Evolutionary conservation across 306 rosid genomes (phyloP).

Genomic region (Quercus mongolica): DNA sequence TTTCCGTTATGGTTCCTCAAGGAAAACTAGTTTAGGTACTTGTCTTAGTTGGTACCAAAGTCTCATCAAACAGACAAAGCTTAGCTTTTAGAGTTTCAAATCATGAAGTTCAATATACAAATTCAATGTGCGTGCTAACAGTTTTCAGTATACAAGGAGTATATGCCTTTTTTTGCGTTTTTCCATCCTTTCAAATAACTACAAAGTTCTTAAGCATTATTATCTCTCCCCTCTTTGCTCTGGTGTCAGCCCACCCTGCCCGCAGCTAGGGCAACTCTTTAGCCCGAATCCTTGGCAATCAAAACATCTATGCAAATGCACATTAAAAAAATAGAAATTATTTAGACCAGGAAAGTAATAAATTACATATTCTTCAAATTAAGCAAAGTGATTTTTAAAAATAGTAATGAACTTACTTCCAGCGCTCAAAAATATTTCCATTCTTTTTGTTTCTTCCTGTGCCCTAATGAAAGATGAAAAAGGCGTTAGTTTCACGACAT

Average conservation of each 20-base stretch:
- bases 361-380: neutral
- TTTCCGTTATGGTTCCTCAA: neutral
- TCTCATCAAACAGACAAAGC: neutral
- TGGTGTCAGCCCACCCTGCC: constrained; percentile 83
- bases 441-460: constrained; percentile 83
- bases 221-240: constrained; percentile 94
- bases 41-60: neutral
- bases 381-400: neutral
- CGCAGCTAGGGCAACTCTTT: constrained; percentile 73
- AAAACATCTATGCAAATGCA: constrained; percentile 50
- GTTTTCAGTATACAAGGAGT: neutral
- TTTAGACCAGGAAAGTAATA: neutral
- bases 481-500: neutral
- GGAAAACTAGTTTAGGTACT: neutral
- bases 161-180: neutral
- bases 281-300: constrained; percentile 94
- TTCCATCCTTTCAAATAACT: neutral
- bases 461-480: constrained; percentile 43
- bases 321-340: neutral
- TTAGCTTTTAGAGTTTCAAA: neutral
- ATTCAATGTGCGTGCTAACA: neutral
- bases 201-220: neutral
- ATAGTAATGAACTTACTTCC: constrained; percentile 63
- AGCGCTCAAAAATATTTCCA: constrained; percentile 86
- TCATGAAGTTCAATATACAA: neutral